Conservation (phyloP, 2,329 filamentous ascomycete species). For the Fonsecaea monophora region DNA sequence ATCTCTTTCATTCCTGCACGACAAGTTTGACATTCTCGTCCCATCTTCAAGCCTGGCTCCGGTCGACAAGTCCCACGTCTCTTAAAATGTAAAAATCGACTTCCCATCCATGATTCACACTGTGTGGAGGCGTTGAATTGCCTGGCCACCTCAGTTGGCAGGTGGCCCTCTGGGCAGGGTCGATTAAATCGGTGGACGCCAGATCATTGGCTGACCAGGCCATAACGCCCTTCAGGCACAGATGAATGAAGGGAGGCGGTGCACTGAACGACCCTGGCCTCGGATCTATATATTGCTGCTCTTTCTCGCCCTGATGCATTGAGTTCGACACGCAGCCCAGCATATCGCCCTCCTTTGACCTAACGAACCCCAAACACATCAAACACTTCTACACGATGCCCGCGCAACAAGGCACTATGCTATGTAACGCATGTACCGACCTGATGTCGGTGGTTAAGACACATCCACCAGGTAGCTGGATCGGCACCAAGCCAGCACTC, state of each 20-base stretch:
- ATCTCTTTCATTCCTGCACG: not conserved
- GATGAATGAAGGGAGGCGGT: not conserved
- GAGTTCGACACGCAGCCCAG: not conserved
- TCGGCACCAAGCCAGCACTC: constrained; percentile 5
- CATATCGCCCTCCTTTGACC: not conserved
- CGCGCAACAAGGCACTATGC: constrained; percentile 1
- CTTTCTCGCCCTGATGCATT: not conserved
- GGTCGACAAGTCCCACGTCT: not conserved
- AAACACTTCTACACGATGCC: constrained; percentile 4
- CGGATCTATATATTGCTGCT: not conserved
- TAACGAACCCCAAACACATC: too few relatives aligned
- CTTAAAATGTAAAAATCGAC: not conserved
- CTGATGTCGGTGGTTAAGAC: not conserved
- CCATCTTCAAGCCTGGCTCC: not conserved
- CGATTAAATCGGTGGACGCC: not conserved
- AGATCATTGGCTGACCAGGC: not conserved
- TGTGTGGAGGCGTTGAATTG: not conserved
- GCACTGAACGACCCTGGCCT: not conserved
- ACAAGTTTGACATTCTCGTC: not conserved
- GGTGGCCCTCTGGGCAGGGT: not conserved
- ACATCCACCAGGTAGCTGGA: not conserved
- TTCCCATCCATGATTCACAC: not conserved
- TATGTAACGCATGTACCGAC: constrained; percentile 6
- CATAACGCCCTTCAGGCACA: not conserved
- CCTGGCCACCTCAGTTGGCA: not conserved